phyloP scores from a whole-genome alignment of 1,284 basidiomycete genomes.

The Boletus sp. region DNA sequence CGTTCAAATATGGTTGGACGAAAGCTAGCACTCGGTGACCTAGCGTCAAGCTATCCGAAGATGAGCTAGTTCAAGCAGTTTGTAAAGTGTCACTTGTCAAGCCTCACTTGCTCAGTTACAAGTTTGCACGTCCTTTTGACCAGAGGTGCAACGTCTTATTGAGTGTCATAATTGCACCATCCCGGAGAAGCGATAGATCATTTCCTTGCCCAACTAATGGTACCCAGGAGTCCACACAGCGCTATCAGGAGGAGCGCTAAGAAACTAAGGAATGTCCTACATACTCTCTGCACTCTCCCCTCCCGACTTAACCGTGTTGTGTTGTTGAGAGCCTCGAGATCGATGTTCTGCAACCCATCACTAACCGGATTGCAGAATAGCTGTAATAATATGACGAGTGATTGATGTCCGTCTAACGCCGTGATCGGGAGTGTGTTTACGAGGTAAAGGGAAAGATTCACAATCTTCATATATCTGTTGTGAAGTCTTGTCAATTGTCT shows the following conservation, averaged over 20 bases:
- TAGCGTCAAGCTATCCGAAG: background rate
- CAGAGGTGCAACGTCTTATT: background rate
- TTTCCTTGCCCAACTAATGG: conserved; percentile 18
- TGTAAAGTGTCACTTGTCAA: background rate
- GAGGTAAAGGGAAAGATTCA: conserved; percentile 66
- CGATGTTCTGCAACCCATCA: conserved; percentile 7
- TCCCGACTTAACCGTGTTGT: conserved; percentile 4
- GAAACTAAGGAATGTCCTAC: conserved; percentile 17
- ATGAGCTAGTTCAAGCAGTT: background rate
- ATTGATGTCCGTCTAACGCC: conserved; percentile 59
- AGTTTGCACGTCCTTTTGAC: background rate
- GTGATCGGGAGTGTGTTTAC: conserved; percentile 71
- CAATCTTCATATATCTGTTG: conserved; percentile 58
- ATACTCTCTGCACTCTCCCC: conserved; percentile 19
- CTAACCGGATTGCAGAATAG: conserved; percentile 7
- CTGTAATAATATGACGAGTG: conserved; percentile 44
- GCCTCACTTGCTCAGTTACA: background rate
- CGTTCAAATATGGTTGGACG: background rate
- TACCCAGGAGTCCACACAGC: conserved; percentile 24
- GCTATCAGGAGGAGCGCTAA: conserved; percentile 25
- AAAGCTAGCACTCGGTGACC: background rate
- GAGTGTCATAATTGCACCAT: background rate
- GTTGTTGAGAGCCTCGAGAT: conserved; percentile 20
- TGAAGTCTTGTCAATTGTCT: background rate
- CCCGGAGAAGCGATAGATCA: conserved; percentile 7